Evolutionary conservation across 768 basidiomycete genomes (phyloP).

Genomic region (Myochromella boudieri): DNA sequence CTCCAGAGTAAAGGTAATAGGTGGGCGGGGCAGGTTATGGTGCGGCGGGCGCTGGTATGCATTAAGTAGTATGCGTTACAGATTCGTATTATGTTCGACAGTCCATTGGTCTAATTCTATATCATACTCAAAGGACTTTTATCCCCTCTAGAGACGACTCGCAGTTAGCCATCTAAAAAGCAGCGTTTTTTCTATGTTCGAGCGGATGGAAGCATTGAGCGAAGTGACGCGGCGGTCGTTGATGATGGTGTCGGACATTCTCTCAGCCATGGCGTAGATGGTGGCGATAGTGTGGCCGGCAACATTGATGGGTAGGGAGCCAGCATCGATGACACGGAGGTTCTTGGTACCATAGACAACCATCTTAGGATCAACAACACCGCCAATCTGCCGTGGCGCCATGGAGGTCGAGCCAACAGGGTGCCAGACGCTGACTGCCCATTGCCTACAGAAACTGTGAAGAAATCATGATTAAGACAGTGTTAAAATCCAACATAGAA

Average conservation of each 20-base stretch:
- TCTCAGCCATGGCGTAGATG: constrained; percentile 12
- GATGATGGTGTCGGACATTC: constrained; percentile 9
- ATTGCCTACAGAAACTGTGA: constrained; percentile 17
- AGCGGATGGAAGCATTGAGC: not conserved
- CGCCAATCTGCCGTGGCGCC: constrained; percentile 25
- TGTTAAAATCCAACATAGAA: not conserved
- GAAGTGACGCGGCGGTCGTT: constrained; percentile 2
- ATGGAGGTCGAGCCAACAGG: constrained; percentile 33
- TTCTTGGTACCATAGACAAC: constrained; percentile 27
- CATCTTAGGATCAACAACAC: constrained; percentile 26
- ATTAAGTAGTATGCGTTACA: too few species aligned
- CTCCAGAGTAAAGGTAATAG: too few species aligned
- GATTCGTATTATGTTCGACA: too few species aligned
- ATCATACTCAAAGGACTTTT: too few species aligned
- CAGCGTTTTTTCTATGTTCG: too few species aligned
- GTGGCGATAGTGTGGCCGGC: constrained; percentile 8
- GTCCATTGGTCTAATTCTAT: too few species aligned
- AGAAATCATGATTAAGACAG: not conserved
- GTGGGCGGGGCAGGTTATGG: too few species aligned
- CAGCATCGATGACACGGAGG: constrained; percentile 33
- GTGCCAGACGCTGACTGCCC: constrained; percentile 22
- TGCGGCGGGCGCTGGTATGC: too few species aligned
- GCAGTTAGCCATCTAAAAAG: too few species aligned
- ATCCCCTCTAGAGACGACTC: too few species aligned
- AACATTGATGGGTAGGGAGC: constrained; percentile 11